phyloP scores from a whole-genome alignment of 2,329 filamentous ascomycete species.

The Pseudocercospora eumusae region DNA sequence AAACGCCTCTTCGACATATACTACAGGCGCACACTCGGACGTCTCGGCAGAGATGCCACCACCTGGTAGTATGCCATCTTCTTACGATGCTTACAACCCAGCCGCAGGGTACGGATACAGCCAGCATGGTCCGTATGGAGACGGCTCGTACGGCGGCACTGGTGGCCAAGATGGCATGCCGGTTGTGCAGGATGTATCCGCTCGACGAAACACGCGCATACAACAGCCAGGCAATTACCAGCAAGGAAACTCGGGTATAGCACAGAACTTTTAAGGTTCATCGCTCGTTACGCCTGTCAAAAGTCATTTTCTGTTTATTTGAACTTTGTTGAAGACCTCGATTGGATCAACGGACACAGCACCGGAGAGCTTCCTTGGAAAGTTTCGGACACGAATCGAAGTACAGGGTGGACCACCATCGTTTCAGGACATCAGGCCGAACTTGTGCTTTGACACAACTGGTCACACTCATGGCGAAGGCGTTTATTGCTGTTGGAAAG shows the following conservation, averaged over 20 bases:
- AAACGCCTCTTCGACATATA: slow-evolving; percentile 96
- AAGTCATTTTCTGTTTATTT: slow-evolving; percentile 1
- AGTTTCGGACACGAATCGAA: slow-evolving; percentile 14
- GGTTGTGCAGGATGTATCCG: slow-evolving; percentile 89
- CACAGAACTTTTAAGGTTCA: slow-evolving; percentile 83
- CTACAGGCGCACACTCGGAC: slow-evolving; percentile 73
- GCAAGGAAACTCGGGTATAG: slow-evolving; percentile 86
- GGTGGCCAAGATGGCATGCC: slow-evolving; percentile 63
- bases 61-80: slow-evolving; percentile 33
- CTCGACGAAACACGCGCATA: slow-evolving; percentile 89
- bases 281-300: not conserved
- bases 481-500: slow-evolving; percentile 18
- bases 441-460: slow-evolving; percentile 18
- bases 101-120: slow-evolving; percentile 56
- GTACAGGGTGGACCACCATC: slow-evolving; percentile 6
- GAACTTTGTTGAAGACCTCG: slow-evolving; percentile 9
- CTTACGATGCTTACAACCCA: slow-evolving; percentile 36
- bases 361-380: slow-evolving; percentile 13
- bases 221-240: slow-evolving; percentile 87
- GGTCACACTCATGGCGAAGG: slow-evolving; percentile 21
- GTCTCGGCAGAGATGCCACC: slow-evolving; percentile 50
- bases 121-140: slow-evolving; percentile 57
- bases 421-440: slow-evolving; percentile 14
- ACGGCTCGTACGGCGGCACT: slow-evolving; percentile 54
- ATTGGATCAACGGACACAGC: slow-evolving; percentile 14